Base-by-base conservation (phyloP, 805 yeast genomes). In the Yueomyces sinensis region DNA sequence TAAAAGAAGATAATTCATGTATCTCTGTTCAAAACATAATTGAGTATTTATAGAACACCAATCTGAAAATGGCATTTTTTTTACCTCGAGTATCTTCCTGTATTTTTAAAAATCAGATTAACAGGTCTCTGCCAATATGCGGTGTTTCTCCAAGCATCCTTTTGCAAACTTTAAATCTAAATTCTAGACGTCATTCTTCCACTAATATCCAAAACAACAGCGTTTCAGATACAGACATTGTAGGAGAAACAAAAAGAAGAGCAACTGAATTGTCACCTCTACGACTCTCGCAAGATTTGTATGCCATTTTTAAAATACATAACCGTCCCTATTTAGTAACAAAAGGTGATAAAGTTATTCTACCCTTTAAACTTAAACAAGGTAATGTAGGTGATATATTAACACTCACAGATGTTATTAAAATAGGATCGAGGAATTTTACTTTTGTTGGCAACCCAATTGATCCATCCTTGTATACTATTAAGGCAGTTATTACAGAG, bases 321-420 rank as follows among this genome's bases (percentile, higher is more conserved):
- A 74, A 78, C 57, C 75, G 84, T 58, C 83, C 91, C 30, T 86
- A 82, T 50, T 63, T 91, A 41, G 91, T 91, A 14, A 86, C 97
- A 18, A 73, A 77, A 44, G 99, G 99, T 17, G 99, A 91, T 56
- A 70, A 67, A 43, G 70, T 91, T 34, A 69, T 75, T 17, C 58
- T 91, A 28, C 95, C 96, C 3, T 87, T 72, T 58, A 71, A 74
- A 42, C 52, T 91, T 64, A 78, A 75, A 47, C 71, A 74, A 35
- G 91, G 79, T 9, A 67, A 75, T 34, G 76, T 89, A 4, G 98
- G 99, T 15, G 95, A 87, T 56, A 65, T 66, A n/a, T 63, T 91
- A 34, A 61, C 66, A 32, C 68, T 91, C 52, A 74, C 72, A 41
- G 77, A 84, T 46, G 86, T 89, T 25, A 71, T 78, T 13, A 76